These are phyloP conservation scores for Chaetoceros tenuissimus DNA, from an alignment of 108 stramenopile genomes.

Conservation along the genomic window DNA sequence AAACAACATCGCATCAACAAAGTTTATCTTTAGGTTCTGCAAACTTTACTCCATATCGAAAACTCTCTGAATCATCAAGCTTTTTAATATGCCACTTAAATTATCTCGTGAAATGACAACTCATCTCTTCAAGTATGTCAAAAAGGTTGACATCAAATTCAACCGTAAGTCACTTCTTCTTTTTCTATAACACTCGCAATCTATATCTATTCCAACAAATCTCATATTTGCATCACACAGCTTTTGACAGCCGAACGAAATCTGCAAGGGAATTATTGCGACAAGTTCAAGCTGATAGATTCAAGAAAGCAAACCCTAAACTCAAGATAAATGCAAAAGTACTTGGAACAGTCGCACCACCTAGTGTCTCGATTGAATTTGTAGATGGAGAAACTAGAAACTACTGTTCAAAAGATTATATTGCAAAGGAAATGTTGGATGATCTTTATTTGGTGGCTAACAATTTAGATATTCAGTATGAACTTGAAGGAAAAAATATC, in stretches of 20 bases:
- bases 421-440: constrained; percentile 34
- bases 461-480: constrained; percentile 44
- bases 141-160: constrained; percentile 50
- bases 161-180: constrained; percentile 49
- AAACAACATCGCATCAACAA: too few species aligned
- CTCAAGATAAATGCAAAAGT: constrained; percentile 46
- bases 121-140: constrained; percentile 64
- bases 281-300: constrained; percentile 52
- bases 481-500: constrained; percentile 53
- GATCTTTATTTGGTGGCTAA: constrained; percentile 31
- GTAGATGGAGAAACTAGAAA: constrained; percentile 39
- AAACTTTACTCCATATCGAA: too few species aligned
- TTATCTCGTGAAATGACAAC: constrained; percentile 15
- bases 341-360: constrained; percentile 34
- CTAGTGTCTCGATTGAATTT: constrained; percentile 51
- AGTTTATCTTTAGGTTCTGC: too few species aligned
- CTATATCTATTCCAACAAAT: background rate
- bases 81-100: too few species aligned
- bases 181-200: background rate
- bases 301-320: constrained; percentile 48
- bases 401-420: constrained; percentile 27
- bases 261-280: constrained; percentile 69
- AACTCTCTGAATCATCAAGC: too few species aligned
- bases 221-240: constrained; percentile 12
- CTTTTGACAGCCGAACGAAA: constrained; percentile 59